Evolutionary conservation across 1,284 basidiomycete genomes (phyloP).

Genomic region (Phylloporus gajari): DNA sequence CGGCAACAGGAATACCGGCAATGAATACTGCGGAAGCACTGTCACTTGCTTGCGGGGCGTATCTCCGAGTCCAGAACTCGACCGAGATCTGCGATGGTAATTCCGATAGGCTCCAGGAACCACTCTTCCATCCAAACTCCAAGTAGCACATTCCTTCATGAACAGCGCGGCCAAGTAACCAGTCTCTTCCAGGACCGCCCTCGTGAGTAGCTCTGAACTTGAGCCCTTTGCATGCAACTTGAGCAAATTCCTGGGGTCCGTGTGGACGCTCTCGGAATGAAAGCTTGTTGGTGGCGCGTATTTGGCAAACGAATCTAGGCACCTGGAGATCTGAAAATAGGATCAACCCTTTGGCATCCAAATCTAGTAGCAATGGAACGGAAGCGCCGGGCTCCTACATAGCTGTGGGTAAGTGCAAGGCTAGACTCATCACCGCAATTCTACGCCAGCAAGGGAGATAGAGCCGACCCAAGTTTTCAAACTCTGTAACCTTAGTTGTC

Average conservation of each 20-base stretch:
- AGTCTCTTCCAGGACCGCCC: constrained; percentile 34
- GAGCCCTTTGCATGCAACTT: constrained; percentile 27
- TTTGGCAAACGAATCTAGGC: constrained; percentile 28
- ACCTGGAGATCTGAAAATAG: constrained; percentile 34
- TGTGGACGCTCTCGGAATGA: constrained; percentile 19
- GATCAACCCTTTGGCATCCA: too few relatives aligned
- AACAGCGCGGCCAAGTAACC: constrained; percentile 31
- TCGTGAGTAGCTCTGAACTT: constrained; percentile 33
- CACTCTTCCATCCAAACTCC: constrained; percentile 17
- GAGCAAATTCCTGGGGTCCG: constrained; percentile 30
- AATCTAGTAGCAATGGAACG: too few relatives aligned
- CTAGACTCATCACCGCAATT: too few relatives aligned
- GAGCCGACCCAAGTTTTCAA: too few relatives aligned
- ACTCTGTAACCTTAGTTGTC: too few relatives aligned
- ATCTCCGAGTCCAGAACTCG: constrained; percentile 19
- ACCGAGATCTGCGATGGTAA: constrained; percentile 36
- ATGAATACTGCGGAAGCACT: constrained; percentile 7
- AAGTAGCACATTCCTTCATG: constrained; percentile 23
- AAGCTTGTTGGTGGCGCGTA: constrained; percentile 19
- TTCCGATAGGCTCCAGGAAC: constrained; percentile 18
- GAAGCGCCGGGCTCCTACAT: too few relatives aligned
- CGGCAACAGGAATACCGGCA: constrained; percentile 31
- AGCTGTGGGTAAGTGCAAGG: too few relatives aligned
- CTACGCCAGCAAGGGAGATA: too few relatives aligned
- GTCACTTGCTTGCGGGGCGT: constrained; percentile 9